A percentile compares a stretch with the other conserved stretches of the same genome.
Conservation (phyloP, 805 yeast species). For the Teunomyces lycoperdinae region DNA sequence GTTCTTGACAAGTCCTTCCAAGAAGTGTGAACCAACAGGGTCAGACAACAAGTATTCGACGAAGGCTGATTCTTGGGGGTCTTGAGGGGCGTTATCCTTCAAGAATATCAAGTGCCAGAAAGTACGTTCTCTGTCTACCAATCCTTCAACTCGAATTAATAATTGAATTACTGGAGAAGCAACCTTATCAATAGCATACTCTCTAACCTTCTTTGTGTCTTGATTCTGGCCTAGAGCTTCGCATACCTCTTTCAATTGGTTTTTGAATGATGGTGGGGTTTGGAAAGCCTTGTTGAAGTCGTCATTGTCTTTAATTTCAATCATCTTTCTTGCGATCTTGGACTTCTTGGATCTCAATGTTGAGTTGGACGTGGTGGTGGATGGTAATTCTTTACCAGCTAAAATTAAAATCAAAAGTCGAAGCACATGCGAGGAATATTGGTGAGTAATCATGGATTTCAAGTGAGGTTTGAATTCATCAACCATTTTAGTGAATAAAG, state of each 20-base stretch:
- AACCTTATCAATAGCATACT: constrained; percentile 69
- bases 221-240: constrained; percentile 33
- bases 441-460: constrained; percentile 61
- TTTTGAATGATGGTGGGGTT: constrained; percentile 66
- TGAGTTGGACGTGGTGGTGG: constrained; percentile 64
- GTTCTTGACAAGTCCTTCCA: constrained; percentile 65
- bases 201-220: constrained; percentile 52
- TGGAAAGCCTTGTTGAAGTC: constrained; percentile 66
- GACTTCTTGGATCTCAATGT: constrained; percentile 79
- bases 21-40: constrained; percentile 90
- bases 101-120: constrained; percentile 65
- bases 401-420: constrained; percentile 68
- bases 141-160: constrained; percentile 74
- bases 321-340: constrained; percentile 89
- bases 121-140: constrained; percentile 68
- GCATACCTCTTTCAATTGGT: constrained; percentile 52
- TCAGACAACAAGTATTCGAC: constrained; percentile 82
- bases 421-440: constrained; percentile 85
- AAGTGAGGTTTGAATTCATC: constrained; percentile 64
- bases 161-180: constrained; percentile 89
- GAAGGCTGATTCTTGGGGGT: constrained; percentile 69
- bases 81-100: constrained; percentile 46
- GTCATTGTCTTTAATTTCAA: constrained; percentile 75
- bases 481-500: constrained; percentile 59
- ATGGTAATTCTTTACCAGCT: constrained; percentile 76